Base-by-base conservation (phyloP, 1,284 basidiomycete species). In the Ustilago bromivora region DNA sequence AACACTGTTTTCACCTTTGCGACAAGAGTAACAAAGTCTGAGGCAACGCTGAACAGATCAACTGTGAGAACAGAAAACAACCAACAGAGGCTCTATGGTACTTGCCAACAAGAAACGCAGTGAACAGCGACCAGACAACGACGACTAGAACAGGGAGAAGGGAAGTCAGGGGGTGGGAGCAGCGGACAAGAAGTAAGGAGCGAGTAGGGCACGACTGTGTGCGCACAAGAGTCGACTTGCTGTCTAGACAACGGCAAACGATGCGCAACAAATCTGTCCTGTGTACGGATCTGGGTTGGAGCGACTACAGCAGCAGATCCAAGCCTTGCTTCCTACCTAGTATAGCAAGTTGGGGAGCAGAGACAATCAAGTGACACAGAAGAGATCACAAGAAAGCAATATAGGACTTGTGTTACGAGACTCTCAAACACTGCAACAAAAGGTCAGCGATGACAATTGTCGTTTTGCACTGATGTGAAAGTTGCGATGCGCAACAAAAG, bases 391-490 rank as follows among this genome's bases (percentile, higher is more conserved):
- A 51, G 4, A 47, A 31, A 53, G 17, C 23, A 38, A 31, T 28
- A 40, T 28, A 13, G 6, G 28, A 53, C 52, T 61, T 54, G 46
- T 55, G 57, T 56, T 43, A 35, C 36, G 41, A 32, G n/a, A 43
- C 53, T 67, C 65, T 67, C 64, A 60, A 55, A 54, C 52, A 61
- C 60, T 61, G 60, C 36, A 28, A 46, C 15, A n/a, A 43, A 55
- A 46, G 6, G 32, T 32, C 51, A 36, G 38, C 36, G 52, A 31
- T 38, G 41, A 53, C 31, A 61, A 53, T 36, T n/a, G 52, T 19
- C 19, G 54, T 46, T 23, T 49, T 47, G 41, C 13, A 46, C 10
- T 19, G 55, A 47, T 15, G 36, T 43, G 31, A 54, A 46, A 38
- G 51, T 23, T 41, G 41, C 52, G 23, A 41, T 23, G 41, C 17